phyloP scores from a whole-genome alignment of 192 early-diverging fungal genomes.

The Coemansia sp. region DNA sequence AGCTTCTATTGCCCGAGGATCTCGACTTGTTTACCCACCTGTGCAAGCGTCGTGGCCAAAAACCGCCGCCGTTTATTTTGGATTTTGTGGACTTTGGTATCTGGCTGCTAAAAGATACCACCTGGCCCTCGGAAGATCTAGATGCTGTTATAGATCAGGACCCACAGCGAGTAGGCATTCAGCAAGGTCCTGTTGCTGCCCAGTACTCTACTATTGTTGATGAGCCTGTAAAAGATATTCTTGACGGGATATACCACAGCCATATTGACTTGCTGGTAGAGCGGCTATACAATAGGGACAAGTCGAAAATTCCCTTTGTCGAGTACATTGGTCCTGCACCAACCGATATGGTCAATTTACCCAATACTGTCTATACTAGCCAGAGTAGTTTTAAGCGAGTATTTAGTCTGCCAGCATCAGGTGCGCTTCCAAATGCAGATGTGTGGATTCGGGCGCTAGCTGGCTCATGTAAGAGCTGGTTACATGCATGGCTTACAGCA shows the following conservation, averaged over 20 bases:
- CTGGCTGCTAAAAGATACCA: constrained; percentile 86
- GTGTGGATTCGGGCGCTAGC: constrained; percentile 72
- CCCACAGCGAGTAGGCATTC: constrained; percentile 75
- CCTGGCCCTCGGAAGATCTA: constrained; percentile 87
- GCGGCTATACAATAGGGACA: constrained; percentile 65
- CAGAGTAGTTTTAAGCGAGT: too few relatives aligned
- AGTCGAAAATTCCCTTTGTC: constrained; percentile 64
- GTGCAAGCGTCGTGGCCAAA: constrained; percentile 66
- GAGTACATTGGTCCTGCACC: constrained; percentile 67
- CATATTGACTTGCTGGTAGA: constrained; percentile 74
- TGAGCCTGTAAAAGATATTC: constrained; percentile 85
- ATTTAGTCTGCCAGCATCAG: too few relatives aligned
- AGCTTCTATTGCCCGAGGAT: constrained; percentile 27
- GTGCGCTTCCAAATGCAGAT: constrained; percentile 10
- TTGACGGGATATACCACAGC: constrained; percentile 77
- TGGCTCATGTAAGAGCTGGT: constrained; percentile 71
- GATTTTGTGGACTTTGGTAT: constrained; percentile 84
- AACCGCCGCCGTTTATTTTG: constrained; percentile 88
- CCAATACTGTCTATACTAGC: constrained; percentile 1
- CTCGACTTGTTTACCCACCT: constrained; percentile 25
- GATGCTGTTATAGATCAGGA: constrained; percentile 82
- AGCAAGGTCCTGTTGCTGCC: constrained; percentile 86
- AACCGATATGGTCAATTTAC: background rate
- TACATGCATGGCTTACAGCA: constrained; percentile 74
- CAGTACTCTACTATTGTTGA: constrained; percentile 68